Percentiles rank a stretch among this genome's conserved stretches.
Conservation (phyloP, 2,329 filamentous ascomycete genomes). For the Xylaria sp. region DNA sequence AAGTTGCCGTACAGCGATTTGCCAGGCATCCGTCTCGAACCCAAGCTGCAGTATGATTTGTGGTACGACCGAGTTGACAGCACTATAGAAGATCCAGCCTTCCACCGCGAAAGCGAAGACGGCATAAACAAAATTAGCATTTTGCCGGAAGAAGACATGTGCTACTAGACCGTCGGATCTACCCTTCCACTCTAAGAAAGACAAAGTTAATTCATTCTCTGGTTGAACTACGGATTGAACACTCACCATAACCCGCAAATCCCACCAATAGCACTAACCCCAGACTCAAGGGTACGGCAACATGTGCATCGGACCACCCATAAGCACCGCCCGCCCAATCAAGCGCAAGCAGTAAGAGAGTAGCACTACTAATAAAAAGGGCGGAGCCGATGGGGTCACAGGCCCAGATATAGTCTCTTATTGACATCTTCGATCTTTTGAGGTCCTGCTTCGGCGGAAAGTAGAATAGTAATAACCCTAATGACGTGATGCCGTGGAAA, state of each 20-base stretch:
- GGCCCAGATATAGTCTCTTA: slow-evolving; percentile 56
- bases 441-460: slow-evolving; percentile 53
- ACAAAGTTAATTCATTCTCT: neutral
- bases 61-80: slow-evolving; percentile 61
- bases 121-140: slow-evolving; percentile 64
- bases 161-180: slow-evolving; percentile 63
- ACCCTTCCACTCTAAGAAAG: slow-evolving; percentile 62
- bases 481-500: slow-evolving; percentile 59
- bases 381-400: slow-evolving; percentile 59
- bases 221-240: neutral
- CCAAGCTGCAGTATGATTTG: slow-evolving; percentile 61
- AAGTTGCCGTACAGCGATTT: slow-evolving; percentile 60
- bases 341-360: slow-evolving; percentile 56
- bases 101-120: slow-evolving; percentile 67
- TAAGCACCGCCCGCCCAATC: slow-evolving; percentile 59
- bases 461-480: slow-evolving; percentile 61
- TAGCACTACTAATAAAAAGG: slow-evolving; percentile 56
- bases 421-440: slow-evolving; percentile 52
- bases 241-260: slow-evolving; percentile 55
- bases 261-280: slow-evolving; percentile 53
- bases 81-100: slow-evolving; percentile 67
- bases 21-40: slow-evolving; percentile 58
- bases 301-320: slow-evolving; percentile 52
- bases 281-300: slow-evolving; percentile 54
- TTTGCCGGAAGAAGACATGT: slow-evolving; percentile 64